Evolutionary conservation across 768 basidiomycete species (phyloP), one percentile per base, ranked within the genome.

Genomic region (Phaffia australis): DNA sequence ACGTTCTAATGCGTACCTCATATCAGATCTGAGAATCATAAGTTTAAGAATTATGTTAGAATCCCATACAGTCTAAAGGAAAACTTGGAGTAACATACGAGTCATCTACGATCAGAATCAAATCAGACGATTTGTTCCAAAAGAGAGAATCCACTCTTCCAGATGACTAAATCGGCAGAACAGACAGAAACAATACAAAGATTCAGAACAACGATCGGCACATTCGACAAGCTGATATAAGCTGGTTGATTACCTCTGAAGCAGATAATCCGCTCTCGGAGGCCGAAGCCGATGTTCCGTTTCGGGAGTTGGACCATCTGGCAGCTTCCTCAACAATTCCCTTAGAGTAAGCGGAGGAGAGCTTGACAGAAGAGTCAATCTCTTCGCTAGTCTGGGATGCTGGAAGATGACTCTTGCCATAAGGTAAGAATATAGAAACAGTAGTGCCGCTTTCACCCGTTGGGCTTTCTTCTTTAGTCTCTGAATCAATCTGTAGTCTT

Each of bases 111-210:
- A 78, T 35, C 11, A 78, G 69, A n/a, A 79, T 69, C 0, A 73
- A 64, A 62, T 79, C 77, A 14, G 66, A n/a, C 16, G 60, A 67
- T 56, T 73, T 75, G 19, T 74, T 68, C 66, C 77, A 79, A 65
- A 78, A 79, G 6, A 78, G 67, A 0, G 75, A 70, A 60, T 77
- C 78, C 25, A 74, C 69, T 23, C 73, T 73, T 50, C 72, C 62
- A 9, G 71, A 72, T 11, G 35, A 42, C 35, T 42, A 42, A 42
- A 42, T 42, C 35, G 11, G 11, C 35, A 42, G 35, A 42, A 11
- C 35, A 42, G n/a, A n/a, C n/a, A n/a, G n/a, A n/a, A n/a, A n/a
- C n/a, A n/a, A n/a, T n/a, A n/a, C n/a, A n/a, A n/a, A n/a, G n/a
- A n/a, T 42, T 42, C 35, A 42, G 35, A 42, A 4, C 35, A 5